phyloP scores from a whole-genome alignment of 1,284 basidiomycete genomes.

The Trichosporon sp. region DNA sequence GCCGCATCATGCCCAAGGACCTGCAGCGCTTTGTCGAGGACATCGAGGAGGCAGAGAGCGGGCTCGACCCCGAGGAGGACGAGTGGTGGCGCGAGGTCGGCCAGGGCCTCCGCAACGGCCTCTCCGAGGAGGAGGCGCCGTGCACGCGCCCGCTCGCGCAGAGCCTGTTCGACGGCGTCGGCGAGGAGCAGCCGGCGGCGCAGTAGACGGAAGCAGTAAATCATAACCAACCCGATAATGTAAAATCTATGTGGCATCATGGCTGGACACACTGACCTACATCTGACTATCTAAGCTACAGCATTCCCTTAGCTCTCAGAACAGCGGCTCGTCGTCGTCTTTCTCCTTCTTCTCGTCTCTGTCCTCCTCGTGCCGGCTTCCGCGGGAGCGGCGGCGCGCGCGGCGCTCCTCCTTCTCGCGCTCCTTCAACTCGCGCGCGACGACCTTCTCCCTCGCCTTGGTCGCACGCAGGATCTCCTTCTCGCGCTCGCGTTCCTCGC shows the following conservation, averaged over 20 bases:
- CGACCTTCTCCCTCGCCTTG: background rate
- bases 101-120: conserved; percentile 4
- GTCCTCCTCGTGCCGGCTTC: background rate
- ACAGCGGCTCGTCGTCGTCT: background rate
- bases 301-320: background rate
- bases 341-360: background rate
- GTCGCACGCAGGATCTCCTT: background rate
- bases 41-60: conserved; percentile 34
- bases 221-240: background rate
- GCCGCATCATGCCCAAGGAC: conserved; percentile 25
- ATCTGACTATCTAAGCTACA: background rate
- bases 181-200: background rate
- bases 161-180: conserved; percentile 4
- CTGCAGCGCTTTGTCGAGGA: conserved; percentile 32
- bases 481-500: background rate
- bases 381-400: background rate
- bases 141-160: background rate
- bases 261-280: background rate
- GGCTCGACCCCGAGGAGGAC: conserved; percentile 12
- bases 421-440: background rate
- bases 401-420: background rate
- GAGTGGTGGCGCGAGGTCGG: conserved; percentile 18
- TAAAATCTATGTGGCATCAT: background rate
- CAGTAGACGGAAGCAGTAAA: background rate
- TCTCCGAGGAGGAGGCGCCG: conserved; percentile 5